Evolutionary conservation across 805 yeast species (phyloP).

Genomic region (Scheffersomyces ergatensis): DNA sequence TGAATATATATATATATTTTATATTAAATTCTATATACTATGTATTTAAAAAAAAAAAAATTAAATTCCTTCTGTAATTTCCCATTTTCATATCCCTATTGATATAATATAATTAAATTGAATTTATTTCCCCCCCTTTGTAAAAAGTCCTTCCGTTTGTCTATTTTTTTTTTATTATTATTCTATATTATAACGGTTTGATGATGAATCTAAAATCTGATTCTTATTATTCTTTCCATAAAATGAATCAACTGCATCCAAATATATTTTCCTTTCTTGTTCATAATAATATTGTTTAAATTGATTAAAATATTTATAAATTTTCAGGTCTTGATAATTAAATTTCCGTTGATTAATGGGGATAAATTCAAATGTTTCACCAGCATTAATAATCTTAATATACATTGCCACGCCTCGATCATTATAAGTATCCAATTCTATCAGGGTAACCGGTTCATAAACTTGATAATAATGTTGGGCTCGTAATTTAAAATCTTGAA

Average conservation of each 20-base stretch:
- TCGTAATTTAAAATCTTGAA: constrained; percentile 58
- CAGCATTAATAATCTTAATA: constrained; percentile 23
- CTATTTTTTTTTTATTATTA: too few species aligned
- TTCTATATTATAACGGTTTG: too few species aligned
- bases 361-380: constrained; percentile 18
- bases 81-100: too few species aligned
- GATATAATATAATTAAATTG: too few species aligned
- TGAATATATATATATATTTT: too few species aligned
- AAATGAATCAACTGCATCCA: constrained; percentile 16
- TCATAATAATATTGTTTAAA: constrained; percentile 14
- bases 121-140: too few species aligned
- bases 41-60: too few species aligned
- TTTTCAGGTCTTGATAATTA: not conserved
- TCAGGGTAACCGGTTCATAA: constrained; percentile 25
- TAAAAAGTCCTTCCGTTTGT: too few species aligned
- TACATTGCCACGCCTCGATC: constrained; percentile 17
- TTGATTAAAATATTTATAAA: constrained; percentile 3
- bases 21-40: too few species aligned
- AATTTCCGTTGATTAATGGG: constrained; percentile 5
- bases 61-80: too few species aligned
- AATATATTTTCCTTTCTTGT: constrained; percentile 21
- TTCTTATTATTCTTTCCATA: not conserved
- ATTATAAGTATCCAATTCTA: constrained; percentile 19
- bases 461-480: constrained; percentile 47
- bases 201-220: too few species aligned